Percentiles rank a stretch among this genome's conserved stretches.
These are phyloP conservation scores for Suhomyces maxii DNA, from an alignment of 1,139 yeast genomes.

Conservation along the genomic window DNA sequence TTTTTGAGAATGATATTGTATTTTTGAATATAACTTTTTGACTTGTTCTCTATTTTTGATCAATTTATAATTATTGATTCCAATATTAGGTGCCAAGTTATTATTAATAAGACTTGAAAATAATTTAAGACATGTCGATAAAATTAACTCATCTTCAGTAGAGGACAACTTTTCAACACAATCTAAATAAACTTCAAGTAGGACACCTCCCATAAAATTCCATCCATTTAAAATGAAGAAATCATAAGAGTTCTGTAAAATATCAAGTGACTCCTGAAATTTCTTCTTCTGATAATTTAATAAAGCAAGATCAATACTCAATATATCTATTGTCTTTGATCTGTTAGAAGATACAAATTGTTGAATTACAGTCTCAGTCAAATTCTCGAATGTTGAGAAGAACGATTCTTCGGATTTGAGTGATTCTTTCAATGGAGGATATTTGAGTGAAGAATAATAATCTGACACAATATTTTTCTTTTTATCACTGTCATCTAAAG, in stretches of 20 bases:
- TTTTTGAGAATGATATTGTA: conserved; percentile 20
- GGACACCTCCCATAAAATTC: conserved; percentile 65
- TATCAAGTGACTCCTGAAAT: conserved; percentile 59
- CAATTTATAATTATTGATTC: conserved; percentile 32
- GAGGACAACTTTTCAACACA: conserved; percentile 55
- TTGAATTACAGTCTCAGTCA: conserved; percentile 46
- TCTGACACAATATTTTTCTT: background rate
- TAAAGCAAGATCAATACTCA: conserved; percentile 81
- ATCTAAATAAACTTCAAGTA: conserved; percentile 65
- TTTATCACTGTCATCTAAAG: conserved; percentile 22
- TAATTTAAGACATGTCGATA: conserved; percentile 36
- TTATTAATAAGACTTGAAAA: conserved; percentile 29
- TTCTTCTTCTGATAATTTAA: conserved; percentile 60
- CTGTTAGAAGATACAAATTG: conserved; percentile 51
- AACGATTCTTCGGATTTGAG: conserved; percentile 20
- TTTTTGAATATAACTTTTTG: conserved; percentile 22
- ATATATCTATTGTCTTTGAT: conserved; percentile 65
- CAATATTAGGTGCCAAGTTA: conserved; percentile 16
- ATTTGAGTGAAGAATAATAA: conserved; percentile 7
- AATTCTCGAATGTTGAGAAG: conserved; percentile 27
- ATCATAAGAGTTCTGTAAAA: conserved; percentile 67
- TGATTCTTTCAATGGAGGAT: conserved; percentile 16
- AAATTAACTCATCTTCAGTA: conserved; percentile 18
- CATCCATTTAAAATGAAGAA: conserved; percentile 71
- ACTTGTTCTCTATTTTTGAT: conserved; percentile 24